Conservation (phyloP, 2,329 filamentous ascomycete genomes). For the Hypoxylon sp. region DNA sequence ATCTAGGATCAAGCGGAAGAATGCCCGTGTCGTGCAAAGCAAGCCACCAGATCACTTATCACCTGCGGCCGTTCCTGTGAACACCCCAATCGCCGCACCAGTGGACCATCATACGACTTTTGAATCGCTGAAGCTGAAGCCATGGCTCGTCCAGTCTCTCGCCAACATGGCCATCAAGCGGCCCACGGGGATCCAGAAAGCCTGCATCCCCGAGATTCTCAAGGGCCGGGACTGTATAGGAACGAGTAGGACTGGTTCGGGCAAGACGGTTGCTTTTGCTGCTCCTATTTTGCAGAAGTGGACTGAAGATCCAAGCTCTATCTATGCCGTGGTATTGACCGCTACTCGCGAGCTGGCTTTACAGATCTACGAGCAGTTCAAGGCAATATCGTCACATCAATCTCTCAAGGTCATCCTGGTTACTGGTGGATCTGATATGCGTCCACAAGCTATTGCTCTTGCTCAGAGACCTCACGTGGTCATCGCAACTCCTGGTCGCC, state of each 20-base stretch:
- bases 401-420: slow-evolving; percentile 90
- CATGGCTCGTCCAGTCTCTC: slow-evolving; percentile 91
- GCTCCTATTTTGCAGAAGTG: slow-evolving; percentile 95
- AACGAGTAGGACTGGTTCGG: slow-evolving; percentile 93
- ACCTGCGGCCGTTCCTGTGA: slow-evolving; percentile 40
- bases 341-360: slow-evolving; percentile 93
- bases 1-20: slow-evolving; percentile 66
- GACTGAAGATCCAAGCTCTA: slow-evolving; percentile 91
- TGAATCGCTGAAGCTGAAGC: slow-evolving; percentile 78
- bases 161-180: slow-evolving; percentile 82
- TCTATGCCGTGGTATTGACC: slow-evolving; percentile 91
- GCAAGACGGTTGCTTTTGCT: slow-evolving; percentile 97
- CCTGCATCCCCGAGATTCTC: slow-evolving; percentile 92
- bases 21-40: slow-evolving; percentile 30
- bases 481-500: slow-evolving; percentile 91
- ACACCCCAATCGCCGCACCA: slow-evolving; percentile 62
- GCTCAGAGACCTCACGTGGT: slow-evolving; percentile 88
- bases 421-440: slow-evolving; percentile 94
- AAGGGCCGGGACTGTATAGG: slow-evolving; percentile 95
- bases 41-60: slow-evolving; percentile 37
- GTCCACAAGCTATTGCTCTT: slow-evolving; percentile 87
- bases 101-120: slow-evolving; percentile 73
- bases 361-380: slow-evolving; percentile 97
- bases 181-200: slow-evolving; percentile 93
- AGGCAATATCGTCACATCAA: slow-evolving; percentile 90